Percentiles rank a stretch among this genome's conserved stretches.
Evolutionary conservation across 108 stramenopile genomes (phyloP).

Genomic region (Cyclotella atomus): DNA sequence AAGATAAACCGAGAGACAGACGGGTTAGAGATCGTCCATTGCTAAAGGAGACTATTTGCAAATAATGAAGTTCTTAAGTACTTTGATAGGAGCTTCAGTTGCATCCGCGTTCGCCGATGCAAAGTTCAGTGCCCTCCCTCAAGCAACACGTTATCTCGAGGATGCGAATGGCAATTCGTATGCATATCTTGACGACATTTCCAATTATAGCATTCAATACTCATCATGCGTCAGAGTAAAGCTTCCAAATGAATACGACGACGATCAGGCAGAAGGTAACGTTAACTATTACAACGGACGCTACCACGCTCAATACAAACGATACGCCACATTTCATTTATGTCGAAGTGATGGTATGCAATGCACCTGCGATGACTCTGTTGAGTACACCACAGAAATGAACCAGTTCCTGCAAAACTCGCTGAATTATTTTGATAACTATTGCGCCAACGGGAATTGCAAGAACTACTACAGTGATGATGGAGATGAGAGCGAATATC

Average conservation of each 20-base stretch:
- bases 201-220: conserved; percentile 35
- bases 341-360: conserved; percentile 34
- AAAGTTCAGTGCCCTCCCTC: neutral
- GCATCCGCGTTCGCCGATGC: neutral
- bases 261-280: conserved; percentile 53
- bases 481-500: conserved; percentile 53
- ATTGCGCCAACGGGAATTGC: conserved; percentile 47
- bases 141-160: conserved; percentile 6
- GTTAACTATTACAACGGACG: conserved; percentile 63
- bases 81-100: neutral
- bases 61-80: conserved; percentile 5
- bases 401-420: conserved; percentile 32
- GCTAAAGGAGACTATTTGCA: no score
- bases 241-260: conserved; percentile 45
- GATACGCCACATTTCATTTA: conserved; percentile 52
- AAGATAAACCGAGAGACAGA: no score
- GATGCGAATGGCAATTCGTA: conserved; percentile 21
- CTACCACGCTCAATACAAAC: conserved; percentile 52
- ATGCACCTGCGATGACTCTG: conserved; percentile 43
- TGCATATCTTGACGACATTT: conserved; percentile 32
- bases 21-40: no score
- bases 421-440: conserved; percentile 30
- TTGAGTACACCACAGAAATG: conserved; percentile 52
- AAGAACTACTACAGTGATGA: conserved; percentile 14
- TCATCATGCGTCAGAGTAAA: conserved; percentile 38